A percentile compares a stretch with the other conserved stretches of the same genome.
phyloP scores from a whole-genome alignment of 768 basidiomycete genomes.

The Polyporus arcularius region DNA sequence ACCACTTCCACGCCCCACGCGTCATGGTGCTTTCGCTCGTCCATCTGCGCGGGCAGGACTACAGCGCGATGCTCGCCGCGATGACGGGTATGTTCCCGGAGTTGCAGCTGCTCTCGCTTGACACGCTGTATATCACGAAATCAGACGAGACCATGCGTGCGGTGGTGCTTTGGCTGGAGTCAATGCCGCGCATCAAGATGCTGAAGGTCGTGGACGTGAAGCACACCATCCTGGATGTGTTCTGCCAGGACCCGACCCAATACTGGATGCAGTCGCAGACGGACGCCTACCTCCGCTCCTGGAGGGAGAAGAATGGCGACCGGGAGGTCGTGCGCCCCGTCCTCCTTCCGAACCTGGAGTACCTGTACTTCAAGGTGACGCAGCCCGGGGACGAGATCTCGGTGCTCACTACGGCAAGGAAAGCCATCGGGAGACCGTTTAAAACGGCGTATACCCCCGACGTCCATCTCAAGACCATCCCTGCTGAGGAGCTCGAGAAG shows the following conservation, averaged over 20 bases:
- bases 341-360: conserved; percentile 47
- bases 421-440: conserved; percentile 43
- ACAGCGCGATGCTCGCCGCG: conserved; percentile 45
- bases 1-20: conserved; percentile 56
- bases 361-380: conserved; percentile 34
- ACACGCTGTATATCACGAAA: conserved; percentile 41
- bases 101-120: conserved; percentile 56
- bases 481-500: conserved; percentile 3
- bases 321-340: conserved; percentile 10
- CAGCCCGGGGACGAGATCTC: conserved; percentile 33
- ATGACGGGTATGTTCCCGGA: conserved; percentile 51
- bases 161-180: conserved; percentile 53
- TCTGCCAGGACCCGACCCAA: conserved; percentile 43
- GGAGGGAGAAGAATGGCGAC: background rate
- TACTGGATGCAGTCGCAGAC: conserved; percentile 6
- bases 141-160: conserved; percentile 26
- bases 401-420: conserved; percentile 40
- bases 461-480: background rate
- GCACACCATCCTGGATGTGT: conserved; percentile 45
- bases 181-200: conserved; percentile 52
- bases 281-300: background rate
- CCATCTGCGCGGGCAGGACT: conserved; percentile 53
- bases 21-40: conserved; percentile 60
- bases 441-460: conserved; percentile 47
- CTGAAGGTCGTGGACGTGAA: conserved; percentile 26